A percentile compares a stretch with the other conserved stretches of the same genome.
Evolutionary conservation across 345 rosid genomes (phyloP).

Genomic region (Lepidium africanum): DNA sequence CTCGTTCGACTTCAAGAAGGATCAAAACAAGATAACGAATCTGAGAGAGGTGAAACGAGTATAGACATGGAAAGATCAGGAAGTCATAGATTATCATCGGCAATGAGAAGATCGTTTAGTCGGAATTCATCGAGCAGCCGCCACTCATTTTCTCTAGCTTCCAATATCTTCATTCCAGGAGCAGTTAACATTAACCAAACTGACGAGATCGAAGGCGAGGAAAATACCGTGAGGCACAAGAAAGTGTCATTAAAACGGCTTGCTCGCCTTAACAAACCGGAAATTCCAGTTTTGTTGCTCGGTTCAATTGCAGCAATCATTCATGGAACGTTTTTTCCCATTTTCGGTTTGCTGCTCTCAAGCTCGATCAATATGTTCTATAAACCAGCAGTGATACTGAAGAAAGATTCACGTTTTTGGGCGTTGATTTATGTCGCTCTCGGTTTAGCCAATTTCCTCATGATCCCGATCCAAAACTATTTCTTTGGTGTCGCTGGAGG

Average conservation of each 20-base stretch:
- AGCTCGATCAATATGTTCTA: slow-evolving; percentile 59
- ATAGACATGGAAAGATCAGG: slow-evolving; percentile 16
- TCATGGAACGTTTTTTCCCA: slow-evolving; percentile 60
- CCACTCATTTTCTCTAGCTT: slow-evolving; percentile 15
- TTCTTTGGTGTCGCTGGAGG: slow-evolving; percentile 80
- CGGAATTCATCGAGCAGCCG: slow-evolving; percentile 23
- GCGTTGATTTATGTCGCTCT: slow-evolving; percentile 40
- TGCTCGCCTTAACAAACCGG: slow-evolving; percentile 69
- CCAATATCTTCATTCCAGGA: slow-evolving; percentile 15
- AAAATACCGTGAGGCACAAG: slow-evolving; percentile 24
- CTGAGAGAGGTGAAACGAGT: slow-evolving; percentile 16
- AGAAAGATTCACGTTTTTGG: slow-evolving; percentile 58
- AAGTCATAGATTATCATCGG: slow-evolving; percentile 21
- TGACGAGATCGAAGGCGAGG: neutral
- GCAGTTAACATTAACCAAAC: slow-evolving; percentile 9
- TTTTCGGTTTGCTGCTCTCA: slow-evolving; percentile 72
- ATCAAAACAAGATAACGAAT: slow-evolving; percentile 26
- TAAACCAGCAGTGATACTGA: slow-evolving; percentile 33
- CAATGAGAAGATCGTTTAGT: slow-evolving; percentile 28
- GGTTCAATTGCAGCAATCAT: slow-evolving; percentile 55
- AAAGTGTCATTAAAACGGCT: slow-evolving; percentile 50
- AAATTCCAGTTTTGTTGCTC: slow-evolving; percentile 42
- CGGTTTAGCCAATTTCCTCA: slow-evolving; percentile 27
- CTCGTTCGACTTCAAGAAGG: slow-evolving; percentile 73
- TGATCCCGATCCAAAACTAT: slow-evolving; percentile 56